Conservation (phyloP, 371 early-diverging fungal genomes). For the Actinomucor elegans region DNA sequence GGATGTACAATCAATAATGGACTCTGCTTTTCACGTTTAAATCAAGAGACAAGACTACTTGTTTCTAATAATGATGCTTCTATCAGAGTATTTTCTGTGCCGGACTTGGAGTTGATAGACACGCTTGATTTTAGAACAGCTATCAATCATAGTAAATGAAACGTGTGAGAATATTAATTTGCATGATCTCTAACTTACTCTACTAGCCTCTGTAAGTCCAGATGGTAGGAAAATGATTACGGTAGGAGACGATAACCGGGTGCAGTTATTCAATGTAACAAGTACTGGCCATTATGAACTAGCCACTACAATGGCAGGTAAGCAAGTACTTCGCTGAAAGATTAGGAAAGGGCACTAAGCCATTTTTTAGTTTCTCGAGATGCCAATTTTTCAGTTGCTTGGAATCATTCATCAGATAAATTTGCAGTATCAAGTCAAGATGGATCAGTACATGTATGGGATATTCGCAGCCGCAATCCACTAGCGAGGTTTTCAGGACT, state of each 20-base stretch:
- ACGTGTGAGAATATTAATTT: too few relatives aligned
- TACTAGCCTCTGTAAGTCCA: conserved; percentile 74
- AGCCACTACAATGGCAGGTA: conserved; percentile 66
- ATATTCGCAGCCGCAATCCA: conserved; percentile 34
- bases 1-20: conserved; percentile 93
- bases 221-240: conserved; percentile 81
- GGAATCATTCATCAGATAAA: conserved; percentile 72
- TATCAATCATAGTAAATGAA: conserved; percentile 71
- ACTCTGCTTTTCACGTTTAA: conserved; percentile 71
- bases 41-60: conserved; percentile 66
- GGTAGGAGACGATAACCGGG: conserved; percentile 86
- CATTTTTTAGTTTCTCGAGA: conserved; percentile 32
- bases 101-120: conserved; percentile 65
- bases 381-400: conserved; percentile 45
- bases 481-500: conserved; percentile 49
- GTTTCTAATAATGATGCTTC: conserved; percentile 95
- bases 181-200: too few relatives aligned
- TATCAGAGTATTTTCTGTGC: conserved; percentile 83
- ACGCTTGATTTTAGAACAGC: conserved; percentile 79
- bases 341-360: too few relatives aligned
- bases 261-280: conserved; percentile 75
- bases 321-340: too few relatives aligned
- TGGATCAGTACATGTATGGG: conserved; percentile 81
- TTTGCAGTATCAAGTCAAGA: conserved; percentile 87
- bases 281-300: conserved; percentile 60